phyloP scores from a whole-genome alignment of 371 early-diverging fungal genomes.

The Apophysomyces variabilis region DNA sequence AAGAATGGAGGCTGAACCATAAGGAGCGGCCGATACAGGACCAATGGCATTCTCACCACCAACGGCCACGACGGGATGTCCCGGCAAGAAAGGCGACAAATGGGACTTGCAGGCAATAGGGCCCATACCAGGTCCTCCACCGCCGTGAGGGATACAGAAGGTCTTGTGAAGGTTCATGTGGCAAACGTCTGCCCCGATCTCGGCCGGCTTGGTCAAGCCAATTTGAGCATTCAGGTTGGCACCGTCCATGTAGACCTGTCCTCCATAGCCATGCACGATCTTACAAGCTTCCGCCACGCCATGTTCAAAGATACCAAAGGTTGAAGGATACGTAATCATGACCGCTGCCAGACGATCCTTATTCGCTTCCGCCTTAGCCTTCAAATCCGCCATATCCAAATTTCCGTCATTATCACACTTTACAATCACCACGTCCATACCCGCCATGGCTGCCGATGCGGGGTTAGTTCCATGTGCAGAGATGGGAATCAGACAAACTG shows the following conservation, averaged over 20 bases:
- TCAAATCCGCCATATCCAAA: slow-evolving; percentile 88
- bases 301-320: slow-evolving; percentile 96
- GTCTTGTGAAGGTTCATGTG: slow-evolving; percentile 99
- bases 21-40: slow-evolving; percentile 96
- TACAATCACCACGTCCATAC: slow-evolving; percentile 91
- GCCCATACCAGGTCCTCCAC: slow-evolving; percentile 98
- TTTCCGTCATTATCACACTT: slow-evolving; percentile 91
- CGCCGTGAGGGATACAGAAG: slow-evolving; percentile 98
- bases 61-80: slow-evolving; percentile 82
- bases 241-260: slow-evolving; percentile 99
- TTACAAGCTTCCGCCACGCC: slow-evolving; percentile 85
- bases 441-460: slow-evolving; percentile 97
- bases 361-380: slow-evolving; percentile 85
- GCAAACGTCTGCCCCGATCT: slow-evolving; percentile 98
- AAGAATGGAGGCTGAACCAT: slow-evolving; percentile 92
- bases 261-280: slow-evolving; percentile 88
- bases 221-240: slow-evolving; percentile 99
- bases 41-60: slow-evolving; percentile 84
- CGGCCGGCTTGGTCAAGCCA: slow-evolving; percentile 93
- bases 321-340: slow-evolving; percentile 98
- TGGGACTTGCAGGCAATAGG: slow-evolving; percentile 91
- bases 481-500: slow-evolving; percentile 95
- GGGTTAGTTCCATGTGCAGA: slow-evolving; percentile 99
- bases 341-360: slow-evolving; percentile 85
- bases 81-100: slow-evolving; percentile 91